These are phyloP conservation scores for Penicillium coffeae DNA, from an alignment of 495 filamentous ascomycete species.

Conservation along the genomic window DNA sequence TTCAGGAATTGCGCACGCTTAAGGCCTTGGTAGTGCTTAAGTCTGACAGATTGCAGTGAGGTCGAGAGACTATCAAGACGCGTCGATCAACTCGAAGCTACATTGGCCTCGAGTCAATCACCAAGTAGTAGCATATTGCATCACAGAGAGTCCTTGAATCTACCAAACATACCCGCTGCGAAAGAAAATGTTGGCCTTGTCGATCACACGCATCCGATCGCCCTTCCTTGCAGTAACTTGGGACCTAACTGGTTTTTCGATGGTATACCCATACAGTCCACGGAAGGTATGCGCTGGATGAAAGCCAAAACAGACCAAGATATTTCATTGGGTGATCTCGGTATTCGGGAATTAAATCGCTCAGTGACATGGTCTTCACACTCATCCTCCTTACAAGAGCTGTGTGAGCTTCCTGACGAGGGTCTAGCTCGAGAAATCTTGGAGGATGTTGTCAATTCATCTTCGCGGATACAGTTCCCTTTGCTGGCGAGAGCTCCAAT, in stretches of 20 bases:
- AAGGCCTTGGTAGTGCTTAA: background rate
- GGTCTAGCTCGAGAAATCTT: background rate
- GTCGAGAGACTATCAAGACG: slow-evolving; percentile 5
- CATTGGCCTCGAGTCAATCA: background rate
- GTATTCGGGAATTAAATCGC: background rate
- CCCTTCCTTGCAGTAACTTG: slow-evolving; percentile 5
- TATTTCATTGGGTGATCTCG: slow-evolving; percentile 5
- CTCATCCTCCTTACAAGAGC: background rate
- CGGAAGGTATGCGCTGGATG: slow-evolving; percentile 13
- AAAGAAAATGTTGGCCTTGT: too few relatives aligned
- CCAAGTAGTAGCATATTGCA: too few relatives aligned
- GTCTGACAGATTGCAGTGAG: background rate
- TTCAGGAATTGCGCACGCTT: background rate
- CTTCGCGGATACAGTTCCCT: slow-evolving; percentile 6
- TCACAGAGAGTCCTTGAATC: too few relatives aligned
- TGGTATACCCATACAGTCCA: slow-evolving; percentile 12
- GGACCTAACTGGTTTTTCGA: slow-evolving; percentile 22
- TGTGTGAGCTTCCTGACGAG: slow-evolving; percentile 12
- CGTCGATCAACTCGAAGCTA: slow-evolving; percentile 10
- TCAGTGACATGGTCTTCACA: background rate
- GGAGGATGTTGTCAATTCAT: slow-evolving; percentile 3
- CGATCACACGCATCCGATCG: too few relatives aligned
- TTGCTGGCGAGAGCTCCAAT: slow-evolving; percentile 6
- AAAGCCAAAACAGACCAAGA: slow-evolving; percentile 12
- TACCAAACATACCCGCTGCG: too few relatives aligned